Base-by-base conservation (phyloP, 2,329 filamentous ascomycete species). In the Nannizzia gypsea region DNA sequence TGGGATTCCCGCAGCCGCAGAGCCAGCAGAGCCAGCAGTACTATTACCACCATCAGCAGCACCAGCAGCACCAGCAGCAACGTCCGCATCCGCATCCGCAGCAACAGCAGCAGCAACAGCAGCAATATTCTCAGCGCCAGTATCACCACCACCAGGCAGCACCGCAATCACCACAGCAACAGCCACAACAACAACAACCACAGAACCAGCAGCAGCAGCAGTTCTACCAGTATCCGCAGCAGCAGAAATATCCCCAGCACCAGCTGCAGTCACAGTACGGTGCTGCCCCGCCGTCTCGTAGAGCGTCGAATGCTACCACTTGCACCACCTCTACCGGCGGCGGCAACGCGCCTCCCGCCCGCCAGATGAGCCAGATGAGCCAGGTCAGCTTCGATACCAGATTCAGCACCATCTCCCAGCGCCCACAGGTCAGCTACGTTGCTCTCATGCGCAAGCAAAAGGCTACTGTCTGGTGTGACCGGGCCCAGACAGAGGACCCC, bases 391-490 rank as follows among this genome's bases (percentile, higher is more conserved):
- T 57, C 34, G 72, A 75, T 58, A 71, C 75, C 56, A 85, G 88
- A 62, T 84, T 90, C 65, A 95, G 89, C 28, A 89, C 85, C 31
- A 95, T 90, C 2, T 88, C 87, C 57, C 85, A 89, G 67, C 78
- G 77, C 67, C 95, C 89, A 22, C 81, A 82, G 63, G 76, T 87
- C n/a, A 86, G 90, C 64, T 99, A 99, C 73, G 93, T 99, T 57
- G 91, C 93, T 38, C 81, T 96, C n/a, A 86, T 99, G 76, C 85
- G 93, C 63, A 92, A 91, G 72, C 93, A 99, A 75, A 97, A 97
- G 73, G 93, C 90, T 34, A 99, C 93, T 0, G 93, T 99, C 3
- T 99, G 93, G 93, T 96, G 91, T 77, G 93, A 97, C 71, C 87
- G 91, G 59, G 83, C 92, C 8, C 93, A 99, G 72, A 85, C 89